Conservation (phyloP, 305 asterid genomes). For the Lippia alba region DNA sequence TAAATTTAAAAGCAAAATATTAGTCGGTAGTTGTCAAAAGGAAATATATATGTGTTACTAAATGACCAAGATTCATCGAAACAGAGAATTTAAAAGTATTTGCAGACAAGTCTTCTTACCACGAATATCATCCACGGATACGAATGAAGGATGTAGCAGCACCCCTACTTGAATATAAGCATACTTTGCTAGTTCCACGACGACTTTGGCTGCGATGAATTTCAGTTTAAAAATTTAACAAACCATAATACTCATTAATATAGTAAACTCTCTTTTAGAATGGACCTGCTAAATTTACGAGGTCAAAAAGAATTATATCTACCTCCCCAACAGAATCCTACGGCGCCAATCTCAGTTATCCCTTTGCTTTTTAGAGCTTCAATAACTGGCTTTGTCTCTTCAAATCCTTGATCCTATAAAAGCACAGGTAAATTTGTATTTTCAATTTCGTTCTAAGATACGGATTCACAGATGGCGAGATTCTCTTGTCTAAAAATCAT, state of each 20-base stretch:
- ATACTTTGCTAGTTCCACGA: slow-evolving; percentile 47
- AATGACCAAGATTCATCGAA: too few relatives aligned
- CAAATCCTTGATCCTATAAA: slow-evolving; percentile 47
- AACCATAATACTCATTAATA: too few relatives aligned
- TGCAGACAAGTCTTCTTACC: slow-evolving; percentile 32
- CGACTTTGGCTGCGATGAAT: slow-evolving; percentile 51
- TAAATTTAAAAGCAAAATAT: too few relatives aligned
- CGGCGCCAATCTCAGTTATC: slow-evolving; percentile 55
- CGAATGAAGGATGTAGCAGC: slow-evolving; percentile 60
- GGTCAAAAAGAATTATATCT: background rate
- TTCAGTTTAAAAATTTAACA: background rate
- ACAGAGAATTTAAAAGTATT: too few relatives aligned
- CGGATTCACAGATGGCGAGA: too few relatives aligned
- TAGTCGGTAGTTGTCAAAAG: too few relatives aligned
- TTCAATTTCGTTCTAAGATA: too few relatives aligned
- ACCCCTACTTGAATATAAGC: slow-evolving; percentile 49
- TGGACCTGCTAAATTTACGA: background rate
- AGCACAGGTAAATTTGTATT: background rate
- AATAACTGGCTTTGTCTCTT: slow-evolving; percentile 48
- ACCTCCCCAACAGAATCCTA: slow-evolving; percentile 72
- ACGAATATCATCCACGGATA: slow-evolving; percentile 45
- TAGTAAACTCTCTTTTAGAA: too few relatives aligned
- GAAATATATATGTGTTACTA: too few relatives aligned
- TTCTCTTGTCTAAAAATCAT: too few relatives aligned
- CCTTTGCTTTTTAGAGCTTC: slow-evolving; percentile 52